Evolutionary conservation across 495 filamentous ascomycete species (phyloP), one percentile per base, ranked within the genome.

Genomic region (Penicillium diatomitis): DNA sequence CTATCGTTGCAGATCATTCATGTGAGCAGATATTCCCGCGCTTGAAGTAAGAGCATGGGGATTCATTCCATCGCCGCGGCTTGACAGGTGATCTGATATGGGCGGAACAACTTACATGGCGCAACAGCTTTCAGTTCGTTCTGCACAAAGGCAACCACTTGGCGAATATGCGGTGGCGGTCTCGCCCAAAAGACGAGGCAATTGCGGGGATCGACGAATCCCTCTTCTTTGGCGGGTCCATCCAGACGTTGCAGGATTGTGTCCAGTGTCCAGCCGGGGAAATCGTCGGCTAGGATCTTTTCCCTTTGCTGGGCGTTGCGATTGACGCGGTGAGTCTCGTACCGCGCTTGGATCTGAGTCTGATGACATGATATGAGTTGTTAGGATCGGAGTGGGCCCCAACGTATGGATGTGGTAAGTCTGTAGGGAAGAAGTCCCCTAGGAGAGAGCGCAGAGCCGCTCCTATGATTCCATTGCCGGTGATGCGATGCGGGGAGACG

Each of bases 111-210:
- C 81, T 55, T 74, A 89, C 86, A 77, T 43, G 86, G 85, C 3
- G 79, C 79, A 43, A 77, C 66, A 5, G 65, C 55, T 44, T 67
- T 65, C 47, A 95, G 66, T 46, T 78, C 73, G 32, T 69, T 53
- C 62, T 95, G 89, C 28, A 94, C 57, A 12, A 67, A 68, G 0
- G 58, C 53, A 7, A 89, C 79, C 47, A 96, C 61, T n/a, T 75
- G 63, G 12, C 79, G 60, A 2, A 95, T 68, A 37, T 78, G 71
- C 35, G 75, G 57, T 6, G 89, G 81, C 4, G 90, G 90, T 8
- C 87, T 75, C 9, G 84, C 88, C 90, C 90, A 96, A 58, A 95
- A 84, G 1, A 86, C 83, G 30, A 95, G 72, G 61, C 87, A 92
- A 55, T 95, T 70, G 33, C 89, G 74, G 20, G 80, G 76, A 58